These are phyloP conservation scores for Alternaria panax DNA, from an alignment of 2,329 filamentous ascomycete genomes.

Conservation along the genomic window DNA sequence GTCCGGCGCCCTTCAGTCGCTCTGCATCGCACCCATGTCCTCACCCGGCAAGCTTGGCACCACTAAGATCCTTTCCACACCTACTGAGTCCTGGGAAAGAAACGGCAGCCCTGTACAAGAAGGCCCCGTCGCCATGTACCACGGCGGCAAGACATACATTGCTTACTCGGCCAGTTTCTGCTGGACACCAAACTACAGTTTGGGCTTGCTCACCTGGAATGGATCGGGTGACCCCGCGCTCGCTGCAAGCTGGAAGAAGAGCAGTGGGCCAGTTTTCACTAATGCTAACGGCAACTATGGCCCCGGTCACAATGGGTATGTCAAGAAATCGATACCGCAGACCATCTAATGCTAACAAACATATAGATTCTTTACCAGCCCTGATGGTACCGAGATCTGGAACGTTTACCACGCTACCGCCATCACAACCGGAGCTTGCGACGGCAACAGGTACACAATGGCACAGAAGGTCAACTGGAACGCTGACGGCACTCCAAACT, in stretches of 20 bases:
- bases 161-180: conserved; percentile 60
- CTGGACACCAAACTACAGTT: conserved; percentile 62
- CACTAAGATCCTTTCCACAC: conserved; percentile 60
- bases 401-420: conserved; percentile 65
- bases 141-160: conserved; percentile 61
- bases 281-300: conserved; percentile 65
- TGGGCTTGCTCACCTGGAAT: conserved; percentile 63
- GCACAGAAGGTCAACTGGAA: conserved; percentile 61
- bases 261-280: conserved; percentile 58
- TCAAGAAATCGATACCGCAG: not conserved
- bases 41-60: conserved; percentile 56
- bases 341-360: not conserved
- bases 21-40: conserved; percentile 53
- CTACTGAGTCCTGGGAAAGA: conserved; percentile 61
- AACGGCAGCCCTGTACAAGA: conserved; percentile 63
- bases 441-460: conserved; percentile 63
- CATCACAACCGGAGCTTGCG: conserved; percentile 59
- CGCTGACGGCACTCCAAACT: conserved; percentile 61
- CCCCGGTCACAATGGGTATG: conserved; percentile 61
- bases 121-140: conserved; percentile 62
- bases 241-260: conserved; percentile 60
- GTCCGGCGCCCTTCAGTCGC: conserved; percentile 53
- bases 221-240: conserved; percentile 57
- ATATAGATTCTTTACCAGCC: conserved; percentile 63
- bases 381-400: conserved; percentile 63